Evolutionary conservation across 2,329 filamentous ascomycete genomes (phyloP).

Genomic region (Zasmidium citrigriseum): DNA sequence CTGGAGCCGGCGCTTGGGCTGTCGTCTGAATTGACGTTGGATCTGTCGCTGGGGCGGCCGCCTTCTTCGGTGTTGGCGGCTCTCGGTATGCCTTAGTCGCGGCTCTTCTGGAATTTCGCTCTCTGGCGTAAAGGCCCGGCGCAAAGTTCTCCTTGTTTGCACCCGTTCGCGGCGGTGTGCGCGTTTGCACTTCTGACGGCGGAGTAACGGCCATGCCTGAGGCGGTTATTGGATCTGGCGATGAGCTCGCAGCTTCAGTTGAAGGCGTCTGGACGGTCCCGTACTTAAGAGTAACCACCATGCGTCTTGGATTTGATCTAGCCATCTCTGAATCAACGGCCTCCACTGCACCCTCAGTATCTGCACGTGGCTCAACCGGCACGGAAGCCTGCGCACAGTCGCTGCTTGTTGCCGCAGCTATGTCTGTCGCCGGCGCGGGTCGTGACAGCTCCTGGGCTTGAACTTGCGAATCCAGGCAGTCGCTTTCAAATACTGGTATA

Average conservation of each 20-base stretch:
- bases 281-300: neutral
- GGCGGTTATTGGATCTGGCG: neutral
- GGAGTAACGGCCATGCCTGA: neutral
- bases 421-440: neutral
- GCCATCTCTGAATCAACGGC: neutral
- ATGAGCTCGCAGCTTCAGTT: neutral
- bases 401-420: neutral
- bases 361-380: neutral
- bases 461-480: neutral
- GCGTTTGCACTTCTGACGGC: neutral
- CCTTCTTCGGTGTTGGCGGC: neutral
- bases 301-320: neutral
- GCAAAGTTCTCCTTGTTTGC: neutral
- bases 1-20: too few relatives aligned
- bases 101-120: conserved; percentile 6
- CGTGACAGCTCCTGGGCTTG: neutral
- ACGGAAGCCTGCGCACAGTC: neutral
- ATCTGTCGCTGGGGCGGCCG: neutral
- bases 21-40: neutral
- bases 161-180: neutral
- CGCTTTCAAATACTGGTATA: too few relatives aligned
- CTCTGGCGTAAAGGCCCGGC: neutral
- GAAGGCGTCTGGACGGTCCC: neutral
- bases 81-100: conserved; percentile 5
- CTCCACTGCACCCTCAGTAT: too few relatives aligned